Base-by-base conservation (phyloP, 805 yeast species). In the Cephaloascus albidus region DNA sequence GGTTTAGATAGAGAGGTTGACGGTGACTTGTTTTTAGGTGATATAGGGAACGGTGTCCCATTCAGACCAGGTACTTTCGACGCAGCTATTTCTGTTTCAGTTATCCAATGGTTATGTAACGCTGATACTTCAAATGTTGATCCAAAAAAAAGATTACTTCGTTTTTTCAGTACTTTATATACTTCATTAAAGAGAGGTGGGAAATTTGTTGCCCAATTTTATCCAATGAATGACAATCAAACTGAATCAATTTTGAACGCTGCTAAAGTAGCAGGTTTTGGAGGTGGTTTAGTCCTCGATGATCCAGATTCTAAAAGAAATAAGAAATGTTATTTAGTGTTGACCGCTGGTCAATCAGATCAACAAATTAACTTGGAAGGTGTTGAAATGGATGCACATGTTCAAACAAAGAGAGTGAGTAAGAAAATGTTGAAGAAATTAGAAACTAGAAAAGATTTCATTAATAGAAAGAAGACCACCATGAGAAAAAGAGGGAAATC, bases 51-150 rank as follows among this genome's bases (percentile, higher is more conserved):
- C 39, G 98, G 98, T 27, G 72, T 93, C 2, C 97, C 97, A 4
- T 93, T 93, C 54, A 72, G 98, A 54, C 86, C 97, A 2, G 98
- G 98, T 38, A 72, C 95, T 0, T 93, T 90, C 58, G 98, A 93
- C 59, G 97, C 97, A 1, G 97, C 95, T 1, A 85, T 93, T 26
- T 82, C 94, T 19, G 87, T 93, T 45, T 83, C 95, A 28, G 98
- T 94, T 10, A 88, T 93, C 38, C 98, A 93, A 60, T 93, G 98
- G 98, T 74, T 93, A 33, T 89, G 97, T 66, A 93, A 93, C 57
- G 97, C 97, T 2, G 98, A 93, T 58, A 72, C 86, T 4, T 61
- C 86, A 3, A 68, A 71, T 32, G 81, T 79, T 39, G 95, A 89
- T 53, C 98, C 98, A 18, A 81, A 82, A 54, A 74, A 72, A 52